Evolutionary conservation across 805 yeast species (phyloP).

Genomic region (Myxozyma vanderwaltii): DNA sequence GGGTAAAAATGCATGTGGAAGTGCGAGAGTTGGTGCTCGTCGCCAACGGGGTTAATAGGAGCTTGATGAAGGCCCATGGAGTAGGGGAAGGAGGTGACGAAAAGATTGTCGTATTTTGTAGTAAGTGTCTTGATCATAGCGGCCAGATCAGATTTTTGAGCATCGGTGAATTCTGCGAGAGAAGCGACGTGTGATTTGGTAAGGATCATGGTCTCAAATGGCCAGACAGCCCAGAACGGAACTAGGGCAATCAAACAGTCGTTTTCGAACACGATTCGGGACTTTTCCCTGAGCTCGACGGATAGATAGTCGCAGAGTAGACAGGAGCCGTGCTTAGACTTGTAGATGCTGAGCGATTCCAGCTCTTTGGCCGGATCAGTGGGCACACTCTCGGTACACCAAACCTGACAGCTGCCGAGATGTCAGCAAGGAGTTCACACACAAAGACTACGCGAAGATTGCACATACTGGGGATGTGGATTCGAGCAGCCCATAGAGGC

Average conservation of each 20-base stretch:
- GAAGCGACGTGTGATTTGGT: constrained; percentile 58
- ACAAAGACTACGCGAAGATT: too few species aligned
- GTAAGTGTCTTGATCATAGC: constrained; percentile 55
- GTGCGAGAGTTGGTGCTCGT: constrained; percentile 46
- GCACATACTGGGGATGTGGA: constrained; percentile 68
- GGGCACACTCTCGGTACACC: constrained; percentile 57
- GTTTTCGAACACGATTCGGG: constrained; percentile 60
- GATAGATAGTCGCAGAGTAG: constrained; percentile 64
- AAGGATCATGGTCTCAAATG: constrained; percentile 68
- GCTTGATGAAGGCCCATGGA: constrained; percentile 84
- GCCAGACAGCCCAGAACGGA: constrained; percentile 85
- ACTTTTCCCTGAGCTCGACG: constrained; percentile 46
- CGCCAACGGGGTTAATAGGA: constrained; percentile 48
- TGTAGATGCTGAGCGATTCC: constrained; percentile 53
- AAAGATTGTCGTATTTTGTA: constrained; percentile 68
- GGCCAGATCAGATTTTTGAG: constrained; percentile 60
- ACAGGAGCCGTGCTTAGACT: constrained; percentile 48
- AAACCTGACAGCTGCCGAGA: constrained; percentile 61
- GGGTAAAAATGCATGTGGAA: constrained; percentile 81
- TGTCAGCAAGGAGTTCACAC: too few species aligned
- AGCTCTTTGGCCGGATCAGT: constrained; percentile 66
- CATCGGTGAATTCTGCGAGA: constrained; percentile 50
- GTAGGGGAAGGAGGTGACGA: constrained; percentile 70
- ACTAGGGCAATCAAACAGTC: constrained; percentile 68
- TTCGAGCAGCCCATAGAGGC: constrained; percentile 81